Conservation (phyloP, 768 basidiomycete genomes). For the Leccinum rimulosum region DNA sequence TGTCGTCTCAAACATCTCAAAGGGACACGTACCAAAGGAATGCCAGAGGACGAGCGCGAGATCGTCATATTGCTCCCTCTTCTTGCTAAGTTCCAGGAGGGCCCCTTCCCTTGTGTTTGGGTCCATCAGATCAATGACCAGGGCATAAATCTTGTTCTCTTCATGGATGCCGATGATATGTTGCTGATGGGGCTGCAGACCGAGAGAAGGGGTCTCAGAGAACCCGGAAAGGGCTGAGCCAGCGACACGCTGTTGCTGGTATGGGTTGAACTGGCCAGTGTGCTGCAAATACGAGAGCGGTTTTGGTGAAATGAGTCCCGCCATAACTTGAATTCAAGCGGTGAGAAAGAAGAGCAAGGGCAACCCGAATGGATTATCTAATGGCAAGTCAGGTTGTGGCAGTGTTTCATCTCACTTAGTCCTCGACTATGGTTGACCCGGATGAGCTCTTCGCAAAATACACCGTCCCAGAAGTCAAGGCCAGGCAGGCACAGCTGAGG, state of each 20-base stretch:
- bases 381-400: constrained; percentile 1
- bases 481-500: constrained; percentile 68
- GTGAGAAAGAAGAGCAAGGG: constrained; percentile 8
- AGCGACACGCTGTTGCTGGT: constrained; percentile 45
- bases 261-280: constrained; percentile 55
- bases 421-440: no score
- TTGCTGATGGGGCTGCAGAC: constrained; percentile 52
- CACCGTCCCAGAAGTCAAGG: constrained; percentile 69
- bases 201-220: constrained; percentile 62
- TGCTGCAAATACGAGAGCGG: constrained; percentile 66
- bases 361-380: constrained; percentile 20
- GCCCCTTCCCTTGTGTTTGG: constrained; percentile 84
- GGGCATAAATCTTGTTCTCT: constrained; percentile 82
- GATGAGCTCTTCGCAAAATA: constrained; percentile 73
- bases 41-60: constrained; percentile 98
- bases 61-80: constrained; percentile 98
- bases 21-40: constrained; percentile 72
- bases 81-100: constrained; percentile 95
- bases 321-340: constrained; percentile 38
- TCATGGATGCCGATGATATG: constrained; percentile 55
- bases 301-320: constrained; percentile 61
- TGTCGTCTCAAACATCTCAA: background rate
- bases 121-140: constrained; percentile 87
- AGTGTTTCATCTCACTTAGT: no score
- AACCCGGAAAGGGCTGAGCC: constrained; percentile 39